phyloP scores from a whole-genome alignment of 148 eudicot species.

The Nepenthes mirabilis region DNA sequence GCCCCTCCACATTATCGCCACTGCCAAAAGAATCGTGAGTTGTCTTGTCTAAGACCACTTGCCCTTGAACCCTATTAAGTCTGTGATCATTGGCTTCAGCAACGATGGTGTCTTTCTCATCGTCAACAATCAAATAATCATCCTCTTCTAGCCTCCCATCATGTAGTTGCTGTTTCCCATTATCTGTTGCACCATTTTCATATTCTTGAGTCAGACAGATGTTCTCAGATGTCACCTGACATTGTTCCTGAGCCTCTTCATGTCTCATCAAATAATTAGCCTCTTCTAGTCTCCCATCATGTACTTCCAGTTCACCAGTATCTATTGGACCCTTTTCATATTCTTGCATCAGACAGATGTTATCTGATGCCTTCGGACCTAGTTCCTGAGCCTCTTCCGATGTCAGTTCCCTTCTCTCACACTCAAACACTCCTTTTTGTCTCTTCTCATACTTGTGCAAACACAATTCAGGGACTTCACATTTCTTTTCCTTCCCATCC shows the following conservation, averaged over 20 bases:
- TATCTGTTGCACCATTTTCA: constrained; percentile 7
- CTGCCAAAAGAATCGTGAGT: constrained; percentile 8
- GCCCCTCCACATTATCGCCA: constrained; percentile 9
- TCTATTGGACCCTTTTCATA: constrained; percentile 6
- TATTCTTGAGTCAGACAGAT: constrained; percentile 10
- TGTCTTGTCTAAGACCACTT: constrained; percentile 9
- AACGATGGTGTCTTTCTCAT: constrained; percentile 7
- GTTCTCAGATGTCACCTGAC: constrained; percentile 5
- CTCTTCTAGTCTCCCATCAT: constrained; percentile 19
- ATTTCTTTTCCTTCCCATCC: constrained; percentile 5
- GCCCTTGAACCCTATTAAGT: constrained; percentile 9
- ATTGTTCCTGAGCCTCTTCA: constrained; percentile 18
- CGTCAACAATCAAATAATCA: constrained; percentile 11
- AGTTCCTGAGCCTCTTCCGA: constrained; percentile 19
- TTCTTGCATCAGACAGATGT: constrained; percentile 9
- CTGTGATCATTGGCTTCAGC: constrained; percentile 11
- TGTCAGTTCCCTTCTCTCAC: constrained; percentile 16
- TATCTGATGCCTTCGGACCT: constrained; percentile 8
- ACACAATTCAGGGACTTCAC: constrained; percentile 10
- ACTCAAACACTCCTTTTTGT: constrained; percentile 8
- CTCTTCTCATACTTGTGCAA: constrained; percentile 6
- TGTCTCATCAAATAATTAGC: background rate
- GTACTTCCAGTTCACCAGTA: constrained; percentile 12
- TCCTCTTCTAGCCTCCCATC: constrained; percentile 19
- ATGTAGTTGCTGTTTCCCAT: constrained; percentile 13